phyloP scores from a whole-genome alignment of 163 green algal genomes.

The Botryococcus braunii region DNA sequence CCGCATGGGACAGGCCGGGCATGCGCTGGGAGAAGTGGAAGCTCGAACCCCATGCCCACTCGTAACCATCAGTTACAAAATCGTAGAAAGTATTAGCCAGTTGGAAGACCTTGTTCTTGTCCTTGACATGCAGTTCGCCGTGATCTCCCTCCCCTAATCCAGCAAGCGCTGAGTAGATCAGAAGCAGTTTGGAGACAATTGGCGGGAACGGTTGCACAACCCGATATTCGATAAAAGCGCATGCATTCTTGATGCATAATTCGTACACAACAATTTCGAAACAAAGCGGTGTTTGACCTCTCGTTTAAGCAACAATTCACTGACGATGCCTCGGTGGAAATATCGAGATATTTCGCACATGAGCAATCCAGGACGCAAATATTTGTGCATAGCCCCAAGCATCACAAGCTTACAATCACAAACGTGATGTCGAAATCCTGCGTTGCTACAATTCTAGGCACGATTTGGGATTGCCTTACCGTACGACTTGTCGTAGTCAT shows the following conservation, averaged over 20 bases:
- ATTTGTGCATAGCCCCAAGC: constrained; percentile 8
- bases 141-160: background rate
- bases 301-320: background rate
- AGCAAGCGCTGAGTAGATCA: background rate
- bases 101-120: background rate
- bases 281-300: too few species aligned
- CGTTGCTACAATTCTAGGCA: constrained; percentile 13
- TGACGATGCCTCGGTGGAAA: background rate
- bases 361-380: constrained; percentile 27
- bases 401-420: background rate
- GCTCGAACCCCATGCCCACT: constrained; percentile 93
- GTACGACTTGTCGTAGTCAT: constrained; percentile 49
- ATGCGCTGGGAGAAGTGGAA: constrained; percentile 93
- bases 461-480: constrained; percentile 38
- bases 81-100: constrained; percentile 14
- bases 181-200: background rate
- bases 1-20: constrained; percentile 49
- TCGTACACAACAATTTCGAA: background rate
- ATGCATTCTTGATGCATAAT: background rate
- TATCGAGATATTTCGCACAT: background rate
- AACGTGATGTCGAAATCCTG: background rate
- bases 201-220: background rate
- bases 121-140: background rate
- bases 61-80: constrained; percentile 81
- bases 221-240: background rate